A percentile compares a stretch with the other conserved stretches of the same genome.
Conservation (phyloP, 1,284 basidiomycete species). For the Irpex rosettiformis region DNA sequence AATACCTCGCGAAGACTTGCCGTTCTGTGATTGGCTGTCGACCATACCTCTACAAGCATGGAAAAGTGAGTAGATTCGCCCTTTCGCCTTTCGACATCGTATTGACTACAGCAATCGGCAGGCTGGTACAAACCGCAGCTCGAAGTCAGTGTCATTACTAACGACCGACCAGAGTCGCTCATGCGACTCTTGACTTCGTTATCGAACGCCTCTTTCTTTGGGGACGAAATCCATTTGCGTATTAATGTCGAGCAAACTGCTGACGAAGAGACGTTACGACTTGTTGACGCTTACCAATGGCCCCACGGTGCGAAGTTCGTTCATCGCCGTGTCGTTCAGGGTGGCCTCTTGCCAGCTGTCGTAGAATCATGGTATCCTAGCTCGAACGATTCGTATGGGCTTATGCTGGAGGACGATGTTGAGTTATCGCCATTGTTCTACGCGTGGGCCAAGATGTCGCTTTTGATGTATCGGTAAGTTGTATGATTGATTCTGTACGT, state of each 20-base stretch:
- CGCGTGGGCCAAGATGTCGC: constrained; percentile 75
- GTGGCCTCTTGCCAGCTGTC: constrained; percentile 74
- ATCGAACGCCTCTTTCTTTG: constrained; percentile 58
- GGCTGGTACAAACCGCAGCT: constrained; percentile 72
- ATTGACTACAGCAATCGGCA: constrained; percentile 26
- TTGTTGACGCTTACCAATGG: constrained; percentile 57
- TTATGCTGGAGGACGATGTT: constrained; percentile 81
- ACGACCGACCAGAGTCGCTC: constrained; percentile 72
- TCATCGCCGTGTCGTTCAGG: constrained; percentile 70
- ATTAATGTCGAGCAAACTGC: constrained; percentile 76
- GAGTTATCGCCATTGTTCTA: constrained; percentile 82
- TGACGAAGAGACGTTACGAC: constrained; percentile 53
- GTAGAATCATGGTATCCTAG: constrained; percentile 85
- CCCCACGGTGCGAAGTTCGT: constrained; percentile 51
- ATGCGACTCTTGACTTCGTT: constrained; percentile 63
- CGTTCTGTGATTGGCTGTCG: constrained; percentile 62
- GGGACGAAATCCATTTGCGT: constrained; percentile 58
- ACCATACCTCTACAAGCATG: constrained; percentile 52
- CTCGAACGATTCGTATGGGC: constrained; percentile 68
- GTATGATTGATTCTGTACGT: background rate
- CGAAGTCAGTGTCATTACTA: constrained; percentile 72
- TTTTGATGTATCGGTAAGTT: constrained; percentile 68
- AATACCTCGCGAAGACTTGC: constrained; percentile 50
- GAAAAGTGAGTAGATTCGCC: constrained; percentile 39
- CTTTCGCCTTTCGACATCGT: background rate